Conservation (phyloP, 116 monocot genomes). For the Trichopus zeylanicus region DNA sequence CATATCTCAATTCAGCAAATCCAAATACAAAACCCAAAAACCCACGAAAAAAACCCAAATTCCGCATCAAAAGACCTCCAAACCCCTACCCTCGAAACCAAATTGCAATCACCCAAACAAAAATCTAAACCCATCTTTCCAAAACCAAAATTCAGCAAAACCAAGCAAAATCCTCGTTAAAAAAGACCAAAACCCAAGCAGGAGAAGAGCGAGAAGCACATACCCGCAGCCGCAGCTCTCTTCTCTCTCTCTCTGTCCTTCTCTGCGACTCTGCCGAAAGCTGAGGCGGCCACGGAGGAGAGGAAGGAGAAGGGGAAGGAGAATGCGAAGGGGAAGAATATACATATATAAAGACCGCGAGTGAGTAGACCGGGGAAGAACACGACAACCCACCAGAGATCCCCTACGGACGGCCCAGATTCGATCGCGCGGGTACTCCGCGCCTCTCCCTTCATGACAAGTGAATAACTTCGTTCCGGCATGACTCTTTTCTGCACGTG, state of each 20-base stretch:
- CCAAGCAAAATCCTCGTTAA: background rate
- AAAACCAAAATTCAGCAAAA: background rate
- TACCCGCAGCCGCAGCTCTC: background rate
- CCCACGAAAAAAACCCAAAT: background rate
- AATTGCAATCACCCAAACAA: background rate
- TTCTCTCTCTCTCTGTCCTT: background rate
- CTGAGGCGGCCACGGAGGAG: background rate
- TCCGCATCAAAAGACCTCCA: background rate
- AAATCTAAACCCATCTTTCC: background rate
- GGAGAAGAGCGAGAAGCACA: background rate
- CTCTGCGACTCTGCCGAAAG: background rate
- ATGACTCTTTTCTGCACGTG: background rate
- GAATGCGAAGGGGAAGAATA: background rate
- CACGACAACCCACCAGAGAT: background rate
- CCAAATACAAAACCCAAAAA: background rate
- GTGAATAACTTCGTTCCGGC: background rate
- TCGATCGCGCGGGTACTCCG: background rate
- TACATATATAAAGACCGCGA: background rate
- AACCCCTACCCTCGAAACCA: background rate
- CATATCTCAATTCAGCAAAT: background rate
- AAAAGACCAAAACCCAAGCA: background rate
- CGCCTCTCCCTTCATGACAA: background rate
- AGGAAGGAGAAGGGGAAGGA: background rate
- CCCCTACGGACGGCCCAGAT: constrained; percentile 7
- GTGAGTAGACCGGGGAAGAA: background rate